These are phyloP conservation scores for Thamnidium elegans DNA, from an alignment of 192 early-diverging fungal genomes.

Conservation along the genomic window DNA sequence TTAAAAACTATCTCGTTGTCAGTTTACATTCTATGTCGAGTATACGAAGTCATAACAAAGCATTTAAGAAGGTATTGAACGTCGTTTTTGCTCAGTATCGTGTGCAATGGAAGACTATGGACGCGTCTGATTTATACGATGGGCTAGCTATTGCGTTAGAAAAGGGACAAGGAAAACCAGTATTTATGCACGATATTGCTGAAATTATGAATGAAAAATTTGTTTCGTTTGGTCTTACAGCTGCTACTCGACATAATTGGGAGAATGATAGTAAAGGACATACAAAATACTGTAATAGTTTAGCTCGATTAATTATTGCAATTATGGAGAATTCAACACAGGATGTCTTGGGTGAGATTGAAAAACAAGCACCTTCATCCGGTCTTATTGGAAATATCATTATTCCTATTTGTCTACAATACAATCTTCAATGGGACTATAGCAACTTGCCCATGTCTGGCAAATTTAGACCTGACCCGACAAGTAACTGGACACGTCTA, in stretches of 20 bases:
- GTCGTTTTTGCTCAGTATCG: conserved; percentile 33
- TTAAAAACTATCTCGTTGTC: conserved; percentile 47
- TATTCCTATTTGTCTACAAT: conserved; percentile 50
- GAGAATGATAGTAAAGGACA: conserved; percentile 30
- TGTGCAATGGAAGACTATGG: conserved; percentile 42
- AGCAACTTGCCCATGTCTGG: background rate
- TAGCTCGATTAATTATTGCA: conserved; percentile 49
- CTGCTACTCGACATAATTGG: conserved; percentile 43
- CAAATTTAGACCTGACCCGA: conserved; percentile 6
- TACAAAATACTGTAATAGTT: conserved; percentile 36
- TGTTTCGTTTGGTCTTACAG: conserved; percentile 37
- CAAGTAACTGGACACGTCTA: conserved; percentile 28
- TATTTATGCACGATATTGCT: conserved; percentile 33
- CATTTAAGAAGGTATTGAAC: conserved; percentile 26
- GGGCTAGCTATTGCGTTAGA: conserved; percentile 40
- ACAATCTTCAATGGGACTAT: conserved; percentile 31
- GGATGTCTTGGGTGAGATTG: conserved; percentile 45
- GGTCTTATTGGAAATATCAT: conserved; percentile 47
- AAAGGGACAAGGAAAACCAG: conserved; percentile 32
- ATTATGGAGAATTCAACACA: conserved; percentile 45
- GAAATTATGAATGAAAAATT: conserved; percentile 41
- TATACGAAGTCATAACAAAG: conserved; percentile 24
- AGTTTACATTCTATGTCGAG: conserved; percentile 28
- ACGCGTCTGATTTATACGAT: conserved; percentile 46
- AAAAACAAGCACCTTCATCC: conserved; percentile 40